Evolutionary conservation across 1,284 basidiomycete genomes (phyloP), one percentile per base, ranked within the genome.

Genomic region (Pascua guehoae): DNA sequence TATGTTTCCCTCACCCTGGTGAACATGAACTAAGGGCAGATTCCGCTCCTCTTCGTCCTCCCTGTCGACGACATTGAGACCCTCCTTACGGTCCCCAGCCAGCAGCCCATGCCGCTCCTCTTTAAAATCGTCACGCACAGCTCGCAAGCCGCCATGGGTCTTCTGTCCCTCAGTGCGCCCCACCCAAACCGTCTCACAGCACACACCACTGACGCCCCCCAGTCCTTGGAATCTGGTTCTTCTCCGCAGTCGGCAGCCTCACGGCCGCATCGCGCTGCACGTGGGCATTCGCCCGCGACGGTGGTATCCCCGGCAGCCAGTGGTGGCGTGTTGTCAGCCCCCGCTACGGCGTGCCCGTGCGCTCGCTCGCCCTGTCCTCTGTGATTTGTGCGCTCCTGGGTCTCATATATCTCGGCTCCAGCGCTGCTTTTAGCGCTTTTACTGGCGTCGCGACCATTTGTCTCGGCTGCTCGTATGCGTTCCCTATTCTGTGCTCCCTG

Each of bases 41-140:
- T 80, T 11, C 80, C 80, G 1, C 70, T 81, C 42, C 71, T 78
- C 49, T 80, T 81, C 59, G 67, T 81, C 11, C 75, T 57, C 4
- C 59, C 77, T 8, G 73, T 72, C 10, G 77, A 49, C 53, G 36
- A 45, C 47, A 74, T 79, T 24, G 61, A 68, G 43, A 70, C 71
- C 16, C 65, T 80, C 2, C 67, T 80, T 32, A 40, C 41, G 5
- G 72, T 77, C 2, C 71, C 78, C 10, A 70, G 74, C 4, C 74
- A 76, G 4, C 78, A 79, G 56, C 79, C 79, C 10, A 78, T 81
- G 63, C 76, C 78, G 1, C 62, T 78, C 10, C 64, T 79, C n/a
- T 80, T 79, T 71, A 75, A 76, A 53, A 67, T 66, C 1, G 79
- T 78, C 16, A 79, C 76, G 0, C 76, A 78, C 12, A 71, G 68